Evolutionary conservation across 805 yeast species (phyloP).

Genomic region (Candida sanyiensis): DNA sequence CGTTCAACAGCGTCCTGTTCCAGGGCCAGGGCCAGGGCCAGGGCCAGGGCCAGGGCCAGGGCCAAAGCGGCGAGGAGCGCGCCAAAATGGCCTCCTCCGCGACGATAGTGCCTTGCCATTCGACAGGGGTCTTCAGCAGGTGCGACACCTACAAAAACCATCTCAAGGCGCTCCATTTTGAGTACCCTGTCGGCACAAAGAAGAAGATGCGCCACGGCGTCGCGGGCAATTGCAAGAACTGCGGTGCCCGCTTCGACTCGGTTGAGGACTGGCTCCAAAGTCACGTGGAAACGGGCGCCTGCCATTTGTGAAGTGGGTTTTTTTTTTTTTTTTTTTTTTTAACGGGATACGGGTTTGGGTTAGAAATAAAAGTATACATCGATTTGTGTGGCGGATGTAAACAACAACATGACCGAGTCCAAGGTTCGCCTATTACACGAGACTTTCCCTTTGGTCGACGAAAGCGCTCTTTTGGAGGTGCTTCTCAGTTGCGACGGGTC

Average conservation of each 20-base stretch:
- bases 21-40: too few relatives aligned
- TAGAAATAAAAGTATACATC: too few relatives aligned
- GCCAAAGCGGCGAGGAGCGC: constrained; percentile 3
- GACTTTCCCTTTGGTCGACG: constrained; percentile 40
- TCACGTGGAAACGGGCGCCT: constrained; percentile 52
- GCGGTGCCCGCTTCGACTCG: constrained; percentile 56
- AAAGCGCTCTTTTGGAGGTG: constrained; percentile 42
- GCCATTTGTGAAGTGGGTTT: constrained; percentile 9
- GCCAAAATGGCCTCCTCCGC: constrained; percentile 2
- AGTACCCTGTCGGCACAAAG: constrained; percentile 81
- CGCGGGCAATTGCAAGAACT: constrained; percentile 71
- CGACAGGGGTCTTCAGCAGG: constrained; percentile 78
- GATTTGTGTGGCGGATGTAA: neutral
- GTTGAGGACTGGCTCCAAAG: constrained; percentile 76
- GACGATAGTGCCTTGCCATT: constrained; percentile 55
- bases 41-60: too few relatives aligned
- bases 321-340: too few relatives aligned
- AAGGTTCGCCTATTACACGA: constrained; percentile 33
- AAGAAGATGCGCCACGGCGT: constrained; percentile 67
- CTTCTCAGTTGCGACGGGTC: constrained; percentile 52
- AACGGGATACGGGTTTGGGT: neutral
- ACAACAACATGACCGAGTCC: constrained; percentile 28
- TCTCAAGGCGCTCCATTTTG: constrained; percentile 82
- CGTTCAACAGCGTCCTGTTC: constrained; percentile 41
- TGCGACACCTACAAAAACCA: constrained; percentile 93